Base-by-base conservation (phyloP, 2,329 filamentous ascomycete species). In the Immersiporthe knoxdaviesiana region DNA sequence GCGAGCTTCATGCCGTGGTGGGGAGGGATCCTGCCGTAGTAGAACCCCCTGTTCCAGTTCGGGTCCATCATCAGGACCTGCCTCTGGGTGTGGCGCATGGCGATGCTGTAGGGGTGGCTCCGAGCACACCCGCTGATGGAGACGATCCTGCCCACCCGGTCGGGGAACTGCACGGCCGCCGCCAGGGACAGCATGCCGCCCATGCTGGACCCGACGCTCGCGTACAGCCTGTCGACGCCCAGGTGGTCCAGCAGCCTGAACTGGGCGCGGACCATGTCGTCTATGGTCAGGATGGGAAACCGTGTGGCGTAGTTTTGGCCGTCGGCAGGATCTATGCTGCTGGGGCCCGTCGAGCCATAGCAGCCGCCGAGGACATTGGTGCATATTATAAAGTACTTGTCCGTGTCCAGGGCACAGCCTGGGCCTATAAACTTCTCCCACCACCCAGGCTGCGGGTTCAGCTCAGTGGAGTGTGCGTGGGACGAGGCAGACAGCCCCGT, bases 51-150 rank as follows among this genome's bases (percentile, higher is more conserved):
- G 74, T 93, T 92, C 96, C 96, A 99, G 76, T 97, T 94, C 2
- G 94, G 94, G 76, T 99, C 96, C 91, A 97, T 97, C 94, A 99
- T 98, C 62, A 99, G 87, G 0, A 97, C 96, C 82, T 98, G 96
- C 37, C 96, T 90, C 81, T 99, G 96, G 0, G 95, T 97, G 81
- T 99, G 96, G 66, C 96, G 90, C 95, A 99, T 97, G 44, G 96
- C 96, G 78, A 99, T 97, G 79, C 94, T 97, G 82, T 99, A 99
- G 0, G 96, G 96, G 78, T 99, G 96, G 74, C 92, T 97, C 72
- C 96, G 87, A 0, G 95, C 96, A 79, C 96, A 99, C 16, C 95
- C 96, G 76, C 92, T 97, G 76, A 98, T 96, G 75, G 90, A 95
- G 50, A 94, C 92, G 72, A 99, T 88, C 73, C 91, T 90, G 52